Evolutionary conservation across 352 stramenopile genomes (phyloP).

Genomic region (Peronospora belbahrii): DNA sequence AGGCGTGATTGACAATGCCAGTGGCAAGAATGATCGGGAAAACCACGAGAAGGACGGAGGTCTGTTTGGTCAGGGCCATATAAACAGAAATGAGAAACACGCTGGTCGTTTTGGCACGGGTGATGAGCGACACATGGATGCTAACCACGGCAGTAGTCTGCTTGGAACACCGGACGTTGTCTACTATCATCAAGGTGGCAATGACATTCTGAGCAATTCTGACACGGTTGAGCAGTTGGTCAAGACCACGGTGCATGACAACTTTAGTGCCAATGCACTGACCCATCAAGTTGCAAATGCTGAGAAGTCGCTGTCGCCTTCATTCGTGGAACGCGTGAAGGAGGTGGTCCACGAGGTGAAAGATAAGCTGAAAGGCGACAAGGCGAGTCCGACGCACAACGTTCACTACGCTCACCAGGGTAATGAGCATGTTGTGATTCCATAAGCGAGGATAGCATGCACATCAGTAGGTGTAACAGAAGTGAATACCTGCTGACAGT

Average conservation of each 20-base stretch:
- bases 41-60: constrained; percentile 2
- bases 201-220: background rate
- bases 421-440: background rate
- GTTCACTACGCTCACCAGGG: background rate
- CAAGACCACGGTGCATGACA: constrained; percentile 11
- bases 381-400: constrained; percentile 4
- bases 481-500: no score
- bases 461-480: background rate
- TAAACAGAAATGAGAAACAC: background rate
- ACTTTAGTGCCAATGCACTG: constrained; percentile 15
- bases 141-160: background rate
- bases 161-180: background rate
- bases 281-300: constrained; percentile 15
- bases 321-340: constrained; percentile 16
- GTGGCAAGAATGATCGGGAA: constrained; percentile 6
- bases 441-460: background rate
- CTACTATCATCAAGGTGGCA: background rate
- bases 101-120: background rate
- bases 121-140: background rate
- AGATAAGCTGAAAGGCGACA: constrained; percentile 11
- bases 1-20: constrained; percentile 15
- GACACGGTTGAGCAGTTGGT: constrained; percentile 20
- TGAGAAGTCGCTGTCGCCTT: constrained; percentile 10
- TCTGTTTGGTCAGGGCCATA: background rate
- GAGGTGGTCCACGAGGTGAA: constrained; percentile 13